Evolutionary conservation across 129 eudicot species (phyloP).

Genomic region (Saussurea involucrata): DNA sequence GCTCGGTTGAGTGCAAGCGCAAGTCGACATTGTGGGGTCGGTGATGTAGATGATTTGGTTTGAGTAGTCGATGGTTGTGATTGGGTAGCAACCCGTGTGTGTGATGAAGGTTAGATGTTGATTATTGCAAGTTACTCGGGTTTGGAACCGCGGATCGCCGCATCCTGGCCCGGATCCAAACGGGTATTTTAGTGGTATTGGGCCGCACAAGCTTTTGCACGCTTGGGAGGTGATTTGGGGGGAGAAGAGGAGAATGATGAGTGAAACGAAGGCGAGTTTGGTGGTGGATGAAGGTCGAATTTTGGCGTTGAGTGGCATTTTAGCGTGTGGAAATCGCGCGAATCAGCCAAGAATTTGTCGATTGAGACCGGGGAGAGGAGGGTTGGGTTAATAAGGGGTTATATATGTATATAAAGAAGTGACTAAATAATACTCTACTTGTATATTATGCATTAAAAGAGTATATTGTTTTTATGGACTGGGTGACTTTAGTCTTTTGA

Average conservation of each 20-base stretch:
- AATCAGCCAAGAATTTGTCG: conserved; percentile 5
- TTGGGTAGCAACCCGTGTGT: conserved; percentile 76
- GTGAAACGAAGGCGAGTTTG: conserved; percentile 26
- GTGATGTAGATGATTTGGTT: conserved; percentile 58
- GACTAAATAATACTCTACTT: background rate
- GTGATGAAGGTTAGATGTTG: conserved; percentile 73
- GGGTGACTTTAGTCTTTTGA: conserved; percentile 1
- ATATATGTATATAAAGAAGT: background rate
- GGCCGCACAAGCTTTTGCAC: conserved; percentile 70
- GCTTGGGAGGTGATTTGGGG: conserved; percentile 47
- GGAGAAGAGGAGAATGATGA: conserved; percentile 27
- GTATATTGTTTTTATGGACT: background rate
- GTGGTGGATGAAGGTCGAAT: conserved; percentile 16
- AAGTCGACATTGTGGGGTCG: conserved; percentile 92
- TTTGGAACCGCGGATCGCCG: conserved; percentile 85
- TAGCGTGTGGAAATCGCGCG: background rate
- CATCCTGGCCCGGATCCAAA: conserved; percentile 85
- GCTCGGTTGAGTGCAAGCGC: conserved; percentile 70
- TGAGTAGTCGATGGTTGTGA: conserved; percentile 71
- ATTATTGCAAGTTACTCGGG: conserved; percentile 53
- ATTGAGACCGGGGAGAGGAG: conserved; percentile 7
- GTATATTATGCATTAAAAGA: background rate
- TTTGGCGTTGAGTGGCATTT: conserved; percentile 26
- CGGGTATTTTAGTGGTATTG: conserved; percentile 58
- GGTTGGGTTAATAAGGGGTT: background rate